phyloP scores from a whole-genome alignment of 331 rosid genomes.

The Acacia pycnantha region DNA sequence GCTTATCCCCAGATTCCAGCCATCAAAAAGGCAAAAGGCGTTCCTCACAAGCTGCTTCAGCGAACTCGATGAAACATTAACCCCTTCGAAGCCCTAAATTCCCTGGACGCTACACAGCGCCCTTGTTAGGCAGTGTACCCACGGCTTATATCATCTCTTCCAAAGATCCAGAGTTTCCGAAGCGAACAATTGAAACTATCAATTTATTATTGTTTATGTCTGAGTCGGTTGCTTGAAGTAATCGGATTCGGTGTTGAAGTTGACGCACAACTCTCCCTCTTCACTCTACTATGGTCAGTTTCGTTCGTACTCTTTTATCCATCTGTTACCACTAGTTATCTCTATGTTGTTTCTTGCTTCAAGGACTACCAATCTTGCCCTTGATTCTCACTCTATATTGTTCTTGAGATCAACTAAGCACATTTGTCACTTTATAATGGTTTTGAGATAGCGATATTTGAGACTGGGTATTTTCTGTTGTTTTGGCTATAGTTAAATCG shows the following conservation, averaged over 20 bases:
- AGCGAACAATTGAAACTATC: not conserved
- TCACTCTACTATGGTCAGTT: slow-evolving; percentile 41
- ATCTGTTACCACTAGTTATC: slow-evolving; percentile 8
- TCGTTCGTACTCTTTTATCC: not conserved
- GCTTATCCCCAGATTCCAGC: not conserved
- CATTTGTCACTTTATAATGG: no score
- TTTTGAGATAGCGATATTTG: not conserved
- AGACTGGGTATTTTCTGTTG: slow-evolving; percentile 3
- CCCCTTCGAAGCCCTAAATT: slow-evolving; percentile 26
- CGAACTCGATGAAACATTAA: not conserved
- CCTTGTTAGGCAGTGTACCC: not conserved
- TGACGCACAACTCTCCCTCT: not conserved
- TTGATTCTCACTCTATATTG: slow-evolving; percentile 2
- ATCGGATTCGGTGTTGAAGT: not conserved
- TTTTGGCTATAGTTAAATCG: slow-evolving; percentile 35
- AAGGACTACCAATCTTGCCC: not conserved
- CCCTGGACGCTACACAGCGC: not conserved
- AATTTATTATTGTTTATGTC: not conserved
- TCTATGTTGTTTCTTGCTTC: not conserved
- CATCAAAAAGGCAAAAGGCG: not conserved
- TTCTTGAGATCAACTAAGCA: not conserved
- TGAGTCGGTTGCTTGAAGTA: not conserved
- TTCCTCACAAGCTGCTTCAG: not conserved
- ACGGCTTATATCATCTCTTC: not conserved
- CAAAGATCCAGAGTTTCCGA: not conserved